A percentile compares a stretch with the other conserved stretches of the same genome.
phyloP scores from a whole-genome alignment of 2,329 filamentous ascomycete species.

The Herpotrichia juniperi region DNA sequence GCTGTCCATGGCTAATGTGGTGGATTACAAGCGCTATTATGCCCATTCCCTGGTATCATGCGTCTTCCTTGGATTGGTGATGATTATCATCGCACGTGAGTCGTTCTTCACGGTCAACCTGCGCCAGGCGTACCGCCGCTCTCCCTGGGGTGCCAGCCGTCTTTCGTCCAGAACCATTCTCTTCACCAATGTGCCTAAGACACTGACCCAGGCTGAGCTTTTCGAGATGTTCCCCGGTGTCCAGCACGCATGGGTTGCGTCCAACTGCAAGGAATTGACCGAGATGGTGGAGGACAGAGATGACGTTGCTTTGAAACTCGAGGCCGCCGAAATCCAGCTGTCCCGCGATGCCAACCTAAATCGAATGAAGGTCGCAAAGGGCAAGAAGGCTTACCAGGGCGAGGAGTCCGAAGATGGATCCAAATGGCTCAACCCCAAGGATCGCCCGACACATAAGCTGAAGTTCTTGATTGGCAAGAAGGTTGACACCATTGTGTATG shows the following conservation, averaged over 20 bases:
- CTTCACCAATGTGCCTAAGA: constrained; percentile 54
- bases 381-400: constrained; percentile 51
- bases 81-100: constrained; percentile 54
- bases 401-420: constrained; percentile 50
- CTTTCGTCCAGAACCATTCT: constrained; percentile 56
- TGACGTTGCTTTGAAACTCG: constrained; percentile 50
- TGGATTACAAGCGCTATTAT: constrained; percentile 48
- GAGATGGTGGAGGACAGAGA: constrained; percentile 53
- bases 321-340: constrained; percentile 53
- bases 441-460: constrained; percentile 48
- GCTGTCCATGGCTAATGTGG: constrained; percentile 47
- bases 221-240: constrained; percentile 49
- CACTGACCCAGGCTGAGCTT: constrained; percentile 46
- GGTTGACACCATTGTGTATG: constrained; percentile 82
- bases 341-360: constrained; percentile 64
- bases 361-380: constrained; percentile 68
- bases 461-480: constrained; percentile 51
- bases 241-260: constrained; percentile 54
- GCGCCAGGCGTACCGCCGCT: constrained; percentile 55
- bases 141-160: constrained; percentile 50
- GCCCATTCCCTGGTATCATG: constrained; percentile 51
- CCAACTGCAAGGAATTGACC: constrained; percentile 52
- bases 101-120: constrained; percentile 55
- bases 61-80: constrained; percentile 51
- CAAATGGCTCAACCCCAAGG: constrained; percentile 48